Evolutionary conservation across 345 rosid species (phyloP), one percentile per base, ranked within the genome.

Genomic region (Ceriops zippeliana): DNA sequence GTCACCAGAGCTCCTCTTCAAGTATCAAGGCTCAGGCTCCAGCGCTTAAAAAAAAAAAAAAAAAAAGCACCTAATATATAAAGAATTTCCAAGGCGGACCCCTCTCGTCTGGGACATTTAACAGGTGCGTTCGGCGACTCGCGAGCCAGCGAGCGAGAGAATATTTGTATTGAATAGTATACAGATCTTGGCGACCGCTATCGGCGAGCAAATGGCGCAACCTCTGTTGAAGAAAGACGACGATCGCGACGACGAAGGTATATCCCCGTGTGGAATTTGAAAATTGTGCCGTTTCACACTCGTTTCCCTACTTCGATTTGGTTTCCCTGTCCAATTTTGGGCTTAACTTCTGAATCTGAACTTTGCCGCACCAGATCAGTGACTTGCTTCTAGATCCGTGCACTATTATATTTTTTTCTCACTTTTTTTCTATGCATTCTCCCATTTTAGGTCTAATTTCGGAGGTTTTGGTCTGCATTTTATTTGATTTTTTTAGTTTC

Each of bases 211-310:
- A 96, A 96, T 96, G 99, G 98, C 99, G 64, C 98, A 96, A 75
- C 97, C 99, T 51, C 79, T 83, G 68, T 85, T 89, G 71, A 96
- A 96, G 90, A 96, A 96, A 76, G 97, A 96, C 74, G 99, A 96
- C 67, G 99, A 96, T 80, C 95, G 83, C 70, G 99, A 96, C 81
- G 99, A 96, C 63, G 99, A 96, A 86, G 89, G 99, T 96, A 67
- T 20, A 28, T 68, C 49, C 16, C 73, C 21, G 9, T 61, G 19
- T 56, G 2, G 59, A 56, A 10, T 56, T 56, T 5, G 59, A 56
- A 21, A 21, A 10, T 21, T 6, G 26, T 24, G 10, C 28, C 17
- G 59, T 27, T 22, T 54, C 16, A 22, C 16, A n/a, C 61, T 62
- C 49, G 17, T 66, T 67, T 62, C 52, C 11, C 21, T 19, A 49